A percentile compares a stretch with the other conserved stretches of the same genome.
Conservation (phyloP, 2,329 filamentous ascomycete genomes). For the Lachnellula occidentalis region DNA sequence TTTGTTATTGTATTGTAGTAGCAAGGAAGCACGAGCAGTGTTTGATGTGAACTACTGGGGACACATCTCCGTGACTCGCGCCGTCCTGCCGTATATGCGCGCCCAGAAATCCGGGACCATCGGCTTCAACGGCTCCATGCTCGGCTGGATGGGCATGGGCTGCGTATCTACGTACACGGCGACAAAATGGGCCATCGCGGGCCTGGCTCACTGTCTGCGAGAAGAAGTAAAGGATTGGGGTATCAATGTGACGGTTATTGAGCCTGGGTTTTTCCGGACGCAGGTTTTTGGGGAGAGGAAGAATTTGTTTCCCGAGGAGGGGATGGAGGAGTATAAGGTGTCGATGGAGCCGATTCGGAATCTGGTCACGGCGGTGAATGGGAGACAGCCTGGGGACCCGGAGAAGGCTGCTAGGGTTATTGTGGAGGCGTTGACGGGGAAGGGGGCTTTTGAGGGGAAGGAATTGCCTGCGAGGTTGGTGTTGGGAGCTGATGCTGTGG, state of each 20-base stretch:
- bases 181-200: neutral
- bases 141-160: no score
- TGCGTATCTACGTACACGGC: neutral
- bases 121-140: conserved; percentile 1
- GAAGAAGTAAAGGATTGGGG: neutral
- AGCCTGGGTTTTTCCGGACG: no score
- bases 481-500: neutral
- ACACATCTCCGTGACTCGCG: conserved; percentile 41
- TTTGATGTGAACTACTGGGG: conserved; percentile 53
- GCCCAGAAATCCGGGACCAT: conserved; percentile 33
- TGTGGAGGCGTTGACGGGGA: neutral
- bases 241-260: neutral
- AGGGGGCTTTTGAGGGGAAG: neutral
- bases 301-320: neutral
- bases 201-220: neutral
- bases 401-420: neutral
- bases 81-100: conserved; percentile 42
- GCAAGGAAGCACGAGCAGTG: neutral
- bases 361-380: neutral
- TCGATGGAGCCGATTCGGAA: neutral
- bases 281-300: neutral
- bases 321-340: neutral
- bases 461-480: neutral
- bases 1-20: neutral
- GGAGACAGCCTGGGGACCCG: neutral